A percentile compares a stretch with the other conserved stretches of the same genome.
phyloP scores from a whole-genome alignment of 2,329 filamentous ascomycete species.

The Aspergillus ochraceoroseus region DNA sequence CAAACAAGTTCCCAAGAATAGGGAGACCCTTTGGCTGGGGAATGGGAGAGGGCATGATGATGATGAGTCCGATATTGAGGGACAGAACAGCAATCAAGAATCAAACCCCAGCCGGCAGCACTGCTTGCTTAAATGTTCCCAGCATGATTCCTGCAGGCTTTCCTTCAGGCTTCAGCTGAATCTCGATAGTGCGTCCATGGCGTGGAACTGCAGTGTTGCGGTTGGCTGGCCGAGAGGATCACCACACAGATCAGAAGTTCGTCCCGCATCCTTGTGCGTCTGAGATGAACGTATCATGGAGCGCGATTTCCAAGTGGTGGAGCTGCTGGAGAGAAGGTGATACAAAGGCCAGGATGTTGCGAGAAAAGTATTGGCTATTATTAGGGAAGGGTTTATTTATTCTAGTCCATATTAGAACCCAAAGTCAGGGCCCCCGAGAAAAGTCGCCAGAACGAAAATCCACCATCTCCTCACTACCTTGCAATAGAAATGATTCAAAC shows the following conservation, averaged over 20 bases:
- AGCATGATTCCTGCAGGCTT: too few relatives aligned
- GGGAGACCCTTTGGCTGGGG: slow-evolving; percentile 50
- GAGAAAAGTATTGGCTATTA: too few relatives aligned
- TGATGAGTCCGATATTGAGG: too few relatives aligned
- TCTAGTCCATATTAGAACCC: too few relatives aligned
- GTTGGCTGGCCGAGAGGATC: slow-evolving; percentile 19
- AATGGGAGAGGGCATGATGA: slow-evolving; percentile 46
- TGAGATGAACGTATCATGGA: too few relatives aligned
- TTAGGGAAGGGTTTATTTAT: too few relatives aligned
- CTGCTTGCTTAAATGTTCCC: too few relatives aligned
- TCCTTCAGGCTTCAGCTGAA: slow-evolving; percentile 10
- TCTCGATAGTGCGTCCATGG: slow-evolving; percentile 16
- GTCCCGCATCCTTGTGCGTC: slow-evolving; percentile 7
- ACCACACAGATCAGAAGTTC: slow-evolving; percentile 24
- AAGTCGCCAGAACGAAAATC: slow-evolving; percentile 17
- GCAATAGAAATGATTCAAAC: slow-evolving; percentile 30
- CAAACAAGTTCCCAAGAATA: slow-evolving; percentile 50
- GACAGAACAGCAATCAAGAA: too few relatives aligned
- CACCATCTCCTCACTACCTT: slow-evolving; percentile 26
- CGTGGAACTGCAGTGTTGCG: slow-evolving; percentile 6
- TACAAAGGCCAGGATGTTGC: too few relatives aligned
- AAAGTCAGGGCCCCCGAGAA: too few relatives aligned
- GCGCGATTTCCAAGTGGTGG: too few relatives aligned
- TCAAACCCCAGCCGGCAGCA: too few relatives aligned
- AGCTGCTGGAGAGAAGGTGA: neutral